These are phyloP conservation scores for Trichoderma aggressivum DNA, from an alignment of 2,329 filamentous ascomycete genomes.

Conservation along the genomic window DNA sequence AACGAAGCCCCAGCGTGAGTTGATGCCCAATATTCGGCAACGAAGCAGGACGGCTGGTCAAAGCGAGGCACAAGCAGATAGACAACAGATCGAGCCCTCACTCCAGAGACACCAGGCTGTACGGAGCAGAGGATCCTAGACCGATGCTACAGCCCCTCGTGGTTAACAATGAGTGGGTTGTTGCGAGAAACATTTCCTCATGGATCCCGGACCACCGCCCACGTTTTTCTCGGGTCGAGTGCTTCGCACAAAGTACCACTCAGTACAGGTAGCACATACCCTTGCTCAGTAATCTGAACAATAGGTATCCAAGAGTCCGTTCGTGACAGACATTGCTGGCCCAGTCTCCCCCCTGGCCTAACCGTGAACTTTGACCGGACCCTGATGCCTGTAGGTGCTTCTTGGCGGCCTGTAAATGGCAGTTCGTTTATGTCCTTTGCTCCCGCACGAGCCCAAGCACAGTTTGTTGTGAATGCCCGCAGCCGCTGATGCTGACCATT, in stretches of 20 bases:
- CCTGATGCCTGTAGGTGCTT: neutral
- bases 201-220: conserved; percentile 3
- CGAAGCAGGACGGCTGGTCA: neutral
- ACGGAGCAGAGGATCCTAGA: neutral
- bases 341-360: conserved; percentile 3
- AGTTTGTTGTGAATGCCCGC: neutral
- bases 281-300: neutral
- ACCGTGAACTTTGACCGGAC: neutral
- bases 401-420: conserved; percentile 3
- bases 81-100: neutral
- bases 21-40: conserved; percentile 5
- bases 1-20: neutral
- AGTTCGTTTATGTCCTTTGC: conserved; percentile 5
- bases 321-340: neutral
- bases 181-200: neutral
- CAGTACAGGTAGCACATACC: neutral
- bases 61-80: neutral
- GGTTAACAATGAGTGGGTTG: conserved; percentile 4
- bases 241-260: neutral
- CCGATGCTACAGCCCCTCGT: neutral
- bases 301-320: neutral
- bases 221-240: conserved; percentile 10
- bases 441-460: neutral
- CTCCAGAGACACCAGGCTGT: neutral
- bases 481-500: neutral